Conservation (phyloP, 2,329 filamentous ascomycete genomes). For the Penicillium sp. region DNA sequence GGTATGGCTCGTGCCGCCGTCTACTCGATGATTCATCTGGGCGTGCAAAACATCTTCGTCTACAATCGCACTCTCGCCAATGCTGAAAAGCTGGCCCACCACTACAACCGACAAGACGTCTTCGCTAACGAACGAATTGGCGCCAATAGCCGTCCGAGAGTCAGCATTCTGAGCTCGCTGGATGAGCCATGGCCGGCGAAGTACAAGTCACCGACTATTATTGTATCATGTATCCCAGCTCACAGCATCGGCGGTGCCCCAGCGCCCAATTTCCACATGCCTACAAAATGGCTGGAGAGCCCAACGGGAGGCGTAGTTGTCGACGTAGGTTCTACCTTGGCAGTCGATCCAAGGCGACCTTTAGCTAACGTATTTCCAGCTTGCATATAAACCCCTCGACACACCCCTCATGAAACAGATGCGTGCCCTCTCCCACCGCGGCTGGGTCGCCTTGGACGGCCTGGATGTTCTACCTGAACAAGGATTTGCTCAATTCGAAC, state of each 20-base stretch:
- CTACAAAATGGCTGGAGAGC: conserved; percentile 36
- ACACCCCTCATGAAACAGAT: conserved; percentile 37
- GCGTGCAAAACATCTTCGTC: conserved; percentile 37
- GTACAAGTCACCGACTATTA: conserved; percentile 36
- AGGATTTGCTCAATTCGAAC: conserved; percentile 39
- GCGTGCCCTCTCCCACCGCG: conserved; percentile 32
- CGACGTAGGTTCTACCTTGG: conserved; percentile 29
- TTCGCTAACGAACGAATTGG: conserved; percentile 14
- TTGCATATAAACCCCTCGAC: conserved; percentile 40
- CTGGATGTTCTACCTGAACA: conserved; percentile 40
- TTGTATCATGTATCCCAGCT: conserved; percentile 37
- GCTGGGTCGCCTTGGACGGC: conserved; percentile 39
- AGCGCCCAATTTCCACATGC: conserved; percentile 34
- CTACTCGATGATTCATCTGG: conserved; percentile 38
- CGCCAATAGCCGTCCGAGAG: conserved; percentile 18
- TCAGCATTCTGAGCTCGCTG: conserved; percentile 28
- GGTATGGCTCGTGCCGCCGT: conserved; percentile 41
- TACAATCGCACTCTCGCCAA: conserved; percentile 36
- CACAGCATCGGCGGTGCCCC: conserved; percentile 35
- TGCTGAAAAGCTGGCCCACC: conserved; percentile 32
- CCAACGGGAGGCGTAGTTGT: conserved; percentile 39
- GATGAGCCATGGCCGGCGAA: conserved; percentile 31
- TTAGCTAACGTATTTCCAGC: conserved; percentile 17
- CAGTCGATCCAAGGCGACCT: neutral
- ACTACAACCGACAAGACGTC: conserved; percentile 35